These are phyloP conservation scores for Arthrobotrys megalospora DNA, from an alignment of 2,329 filamentous ascomycete species.

Conservation along the genomic window DNA sequence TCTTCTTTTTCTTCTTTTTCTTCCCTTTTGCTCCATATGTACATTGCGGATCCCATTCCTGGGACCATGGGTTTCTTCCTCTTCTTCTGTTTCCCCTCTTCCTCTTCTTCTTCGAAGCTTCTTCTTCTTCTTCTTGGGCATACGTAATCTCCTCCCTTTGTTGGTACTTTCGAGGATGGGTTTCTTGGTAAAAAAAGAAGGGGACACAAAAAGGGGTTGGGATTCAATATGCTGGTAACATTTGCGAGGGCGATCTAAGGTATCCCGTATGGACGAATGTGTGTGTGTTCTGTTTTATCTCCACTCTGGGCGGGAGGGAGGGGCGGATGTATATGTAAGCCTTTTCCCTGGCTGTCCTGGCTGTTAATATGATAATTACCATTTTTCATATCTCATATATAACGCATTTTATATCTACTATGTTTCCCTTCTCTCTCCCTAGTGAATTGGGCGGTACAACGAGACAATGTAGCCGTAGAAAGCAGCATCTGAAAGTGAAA, in stretches of 20 bases:
- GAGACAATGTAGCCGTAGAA: too few relatives aligned
- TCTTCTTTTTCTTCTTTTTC: conserved; percentile 32
- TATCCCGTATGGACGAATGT: not conserved
- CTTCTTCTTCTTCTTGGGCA: not conserved
- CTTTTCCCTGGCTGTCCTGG: not conserved
- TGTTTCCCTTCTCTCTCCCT: too few relatives aligned
- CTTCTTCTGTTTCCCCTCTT: not conserved
- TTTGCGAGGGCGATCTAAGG: too few relatives aligned
- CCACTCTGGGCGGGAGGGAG: conserved; percentile 6
- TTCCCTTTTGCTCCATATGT: conserved; percentile 50
- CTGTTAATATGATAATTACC: conserved; percentile 9
- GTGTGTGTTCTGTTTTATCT: not conserved
- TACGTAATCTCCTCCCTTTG: conserved; percentile 14
- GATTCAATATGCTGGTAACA: not conserved
- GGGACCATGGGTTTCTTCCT: conserved; percentile 9
- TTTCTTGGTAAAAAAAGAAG: not conserved
- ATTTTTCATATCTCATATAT: too few relatives aligned
- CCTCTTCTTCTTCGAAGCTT: not conserved
- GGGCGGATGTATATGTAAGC: not conserved
- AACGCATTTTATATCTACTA: too few relatives aligned
- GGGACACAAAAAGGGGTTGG: not conserved
- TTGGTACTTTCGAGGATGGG: not conserved
- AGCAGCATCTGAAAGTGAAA: too few relatives aligned
- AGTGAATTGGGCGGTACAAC: too few relatives aligned
- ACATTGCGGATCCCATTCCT: conserved; percentile 39